Conservation (phyloP, 129 eudicot genomes). For the Artemisia tridentata region DNA sequence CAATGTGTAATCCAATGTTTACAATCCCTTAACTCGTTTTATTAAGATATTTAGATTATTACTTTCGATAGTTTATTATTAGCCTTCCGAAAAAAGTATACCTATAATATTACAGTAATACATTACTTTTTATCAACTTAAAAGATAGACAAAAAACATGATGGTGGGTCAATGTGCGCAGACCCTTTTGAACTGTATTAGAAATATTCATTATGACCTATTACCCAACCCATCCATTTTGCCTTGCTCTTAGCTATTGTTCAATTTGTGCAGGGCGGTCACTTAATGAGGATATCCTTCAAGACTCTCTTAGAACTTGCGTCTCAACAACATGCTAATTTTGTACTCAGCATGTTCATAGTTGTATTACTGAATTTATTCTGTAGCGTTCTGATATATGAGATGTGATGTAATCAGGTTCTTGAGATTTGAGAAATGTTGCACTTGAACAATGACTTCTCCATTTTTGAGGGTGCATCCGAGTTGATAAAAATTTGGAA, state of each 20-base stretch:
- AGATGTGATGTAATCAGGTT: neutral
- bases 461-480: constrained; percentile 4
- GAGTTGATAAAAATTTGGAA: neutral
- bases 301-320: constrained; percentile 55
- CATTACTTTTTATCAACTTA: no score
- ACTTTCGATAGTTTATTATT: neutral
- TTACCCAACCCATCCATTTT: no score
- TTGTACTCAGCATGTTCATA: constrained; percentile 1
- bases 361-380: neutral
- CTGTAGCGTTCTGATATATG: neutral
- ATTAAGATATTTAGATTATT: neutral
- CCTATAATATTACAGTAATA: no score
- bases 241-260: neutral
- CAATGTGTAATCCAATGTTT: neutral
- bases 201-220: neutral
- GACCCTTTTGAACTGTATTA: neutral
- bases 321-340: constrained; percentile 21
- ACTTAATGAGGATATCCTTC: constrained; percentile 65
- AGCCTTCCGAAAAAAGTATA: neutral
- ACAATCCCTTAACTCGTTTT: neutral
- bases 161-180: neutral
- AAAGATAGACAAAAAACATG: neutral
- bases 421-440: neutral
- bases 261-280: constrained; percentile 51
- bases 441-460: neutral